Base-by-base conservation (phyloP, 768 basidiomycete species). In the Coprinopsis sp. region DNA sequence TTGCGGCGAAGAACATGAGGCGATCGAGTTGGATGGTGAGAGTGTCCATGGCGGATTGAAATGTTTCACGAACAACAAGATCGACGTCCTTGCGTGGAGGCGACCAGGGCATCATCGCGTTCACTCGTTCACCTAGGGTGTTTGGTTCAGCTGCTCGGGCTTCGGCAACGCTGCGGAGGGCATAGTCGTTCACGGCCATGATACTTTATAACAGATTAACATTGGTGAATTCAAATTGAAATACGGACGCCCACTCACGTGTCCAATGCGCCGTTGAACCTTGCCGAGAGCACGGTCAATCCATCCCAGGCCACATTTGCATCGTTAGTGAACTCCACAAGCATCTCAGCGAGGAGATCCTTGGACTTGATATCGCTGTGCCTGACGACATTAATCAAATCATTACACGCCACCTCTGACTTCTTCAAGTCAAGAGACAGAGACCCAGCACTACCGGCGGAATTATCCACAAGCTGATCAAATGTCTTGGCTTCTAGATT, bases 391-490 rank as follows among this genome's bases (percentile, higher is more conserved):
- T 77, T 72, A 12, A 77, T 66, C 42, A 91, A 68, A 58, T 91
- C 87, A 18, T 63, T 67, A 1, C 82, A 85, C 12, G 86, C 88
- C 76, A 89, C 81, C 54, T 89, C 82, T 12, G 85, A 81, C 60
- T 81, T 82, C 64, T 87, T 80, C 52, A 91, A 76, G 45, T 86
- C 77, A 33, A 86, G 58, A 4, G 84, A 78, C 29, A 91, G 59
- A 0, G 82, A 77, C 1, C 78, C 76, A 25, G 33, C 12, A 1
- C 11, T 16, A 2, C 82, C 79, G 0, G 73, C 69, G 0, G 81
- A 70, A 37, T 80, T 77, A 38, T 77, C 78, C 21, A 84, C 59
- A 14, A 89, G 63, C 52, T 84, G 70, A 43, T 80, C 82, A 46
- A 89, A 80, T 1, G 76, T 75, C 33, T 74, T 67, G 48, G 73